Conservation (phyloP, 2,329 filamentous ascomycete species). For the Fusarium concolor region DNA sequence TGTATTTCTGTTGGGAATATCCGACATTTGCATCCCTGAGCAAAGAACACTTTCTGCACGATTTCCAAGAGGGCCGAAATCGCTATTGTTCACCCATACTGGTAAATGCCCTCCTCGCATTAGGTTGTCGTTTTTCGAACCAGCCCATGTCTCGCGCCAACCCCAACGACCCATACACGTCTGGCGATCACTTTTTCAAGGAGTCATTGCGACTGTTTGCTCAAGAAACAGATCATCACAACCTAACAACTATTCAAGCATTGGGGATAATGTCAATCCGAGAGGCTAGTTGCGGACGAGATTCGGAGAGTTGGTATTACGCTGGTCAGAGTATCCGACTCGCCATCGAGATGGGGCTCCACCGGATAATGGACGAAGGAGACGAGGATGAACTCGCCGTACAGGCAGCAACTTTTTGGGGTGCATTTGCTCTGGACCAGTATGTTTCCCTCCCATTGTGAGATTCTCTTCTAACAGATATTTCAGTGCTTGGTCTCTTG, state of each 20-base stretch:
- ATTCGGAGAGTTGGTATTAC: constrained; percentile 79
- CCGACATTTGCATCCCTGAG: constrained; percentile 79
- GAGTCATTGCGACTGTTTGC: constrained; percentile 73
- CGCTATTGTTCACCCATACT: constrained; percentile 76
- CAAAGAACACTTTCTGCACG: constrained; percentile 75
- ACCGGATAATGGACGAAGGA: constrained; percentile 62
- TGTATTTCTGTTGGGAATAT: constrained; percentile 83
- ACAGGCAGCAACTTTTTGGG: constrained; percentile 70
- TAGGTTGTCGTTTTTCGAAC: constrained; percentile 76
- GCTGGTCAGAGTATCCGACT: constrained; percentile 78
- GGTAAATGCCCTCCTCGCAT: constrained; percentile 72
- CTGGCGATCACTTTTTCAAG: constrained; percentile 80
- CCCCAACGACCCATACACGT: constrained; percentile 70
- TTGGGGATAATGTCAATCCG: constrained; percentile 80
- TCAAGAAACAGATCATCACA: constrained; percentile 68
- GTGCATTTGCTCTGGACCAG: constrained; percentile 72
- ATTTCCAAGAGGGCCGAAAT: constrained; percentile 69
- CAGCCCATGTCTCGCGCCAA: constrained; percentile 72
- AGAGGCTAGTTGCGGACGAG: constrained; percentile 77
- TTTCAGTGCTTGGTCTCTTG: constrained; percentile 71
- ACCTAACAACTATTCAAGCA: constrained; percentile 78
- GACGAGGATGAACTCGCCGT: constrained; percentile 69
- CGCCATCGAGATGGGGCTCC: constrained; percentile 77
- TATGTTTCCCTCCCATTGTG: constrained; percentile 52
- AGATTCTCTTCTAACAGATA: constrained; percentile 35